A percentile compares a stretch with the other conserved stretches of the same genome.
These are phyloP conservation scores for Butyriboletus loyo DNA, from an alignment of 768 basidiomycete genomes.

Conservation along the genomic window DNA sequence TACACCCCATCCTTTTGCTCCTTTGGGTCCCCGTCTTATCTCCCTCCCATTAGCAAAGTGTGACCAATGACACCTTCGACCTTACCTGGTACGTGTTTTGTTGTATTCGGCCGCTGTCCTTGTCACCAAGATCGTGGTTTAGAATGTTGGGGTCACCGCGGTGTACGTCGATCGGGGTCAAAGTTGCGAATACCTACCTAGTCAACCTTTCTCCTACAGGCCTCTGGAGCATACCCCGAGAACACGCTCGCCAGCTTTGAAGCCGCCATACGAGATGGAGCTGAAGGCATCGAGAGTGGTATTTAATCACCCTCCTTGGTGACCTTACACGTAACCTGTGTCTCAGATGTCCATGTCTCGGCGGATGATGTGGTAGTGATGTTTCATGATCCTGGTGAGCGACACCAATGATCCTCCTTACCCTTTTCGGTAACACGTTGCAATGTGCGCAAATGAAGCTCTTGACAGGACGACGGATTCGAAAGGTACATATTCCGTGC, in stretches of 20 bases:
- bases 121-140: not conserved
- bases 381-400: conserved; percentile 90
- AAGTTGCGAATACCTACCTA: not conserved
- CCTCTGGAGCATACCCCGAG: conserved; percentile 83
- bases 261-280: conserved; percentile 91
- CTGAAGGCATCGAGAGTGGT: conserved; percentile 98
- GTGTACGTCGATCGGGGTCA: conserved; percentile 46
- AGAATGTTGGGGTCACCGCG: conserved; percentile 84
- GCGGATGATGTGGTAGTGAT: conserved; percentile 83
- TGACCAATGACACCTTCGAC: conserved; percentile 20
- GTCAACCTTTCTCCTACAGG: conserved; percentile 45
- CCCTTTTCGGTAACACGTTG: conserved; percentile 20
- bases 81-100: conserved; percentile 27
- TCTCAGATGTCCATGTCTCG: conserved; percentile 92
- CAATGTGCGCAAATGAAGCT: conserved; percentile 38
- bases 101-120: not conserved
- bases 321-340: conserved; percentile 48
- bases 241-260: conserved; percentile 96
- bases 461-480: conserved; percentile 82
- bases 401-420: conserved; percentile 15
- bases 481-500: conserved; percentile 42
- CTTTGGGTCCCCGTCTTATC: not conserved
- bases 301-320: conserved; percentile 43
- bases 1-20: not conserved
- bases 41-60: not conserved